phyloP scores from a whole-genome alignment of 805 yeast genomes.

The Saturnispora dispora region DNA sequence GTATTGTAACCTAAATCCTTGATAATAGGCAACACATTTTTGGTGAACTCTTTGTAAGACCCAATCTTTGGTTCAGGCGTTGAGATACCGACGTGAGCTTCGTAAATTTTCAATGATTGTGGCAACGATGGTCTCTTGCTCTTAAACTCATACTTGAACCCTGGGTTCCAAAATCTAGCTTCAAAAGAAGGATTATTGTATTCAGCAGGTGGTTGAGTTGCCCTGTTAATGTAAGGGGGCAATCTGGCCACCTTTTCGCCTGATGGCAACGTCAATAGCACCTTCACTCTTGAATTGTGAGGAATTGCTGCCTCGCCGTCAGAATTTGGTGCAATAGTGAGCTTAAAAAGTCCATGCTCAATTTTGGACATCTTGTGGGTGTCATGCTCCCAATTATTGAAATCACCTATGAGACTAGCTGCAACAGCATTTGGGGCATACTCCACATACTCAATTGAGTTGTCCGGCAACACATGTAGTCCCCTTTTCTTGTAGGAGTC shows the following conservation, averaged over 20 bases:
- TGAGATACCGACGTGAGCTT: conserved; percentile 93
- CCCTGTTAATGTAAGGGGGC: conserved; percentile 85
- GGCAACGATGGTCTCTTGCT: conserved; percentile 53
- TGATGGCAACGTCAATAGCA: conserved; percentile 52
- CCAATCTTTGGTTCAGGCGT: conserved; percentile 84
- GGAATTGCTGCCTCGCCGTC: conserved; percentile 56
- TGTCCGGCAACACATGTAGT: conserved; percentile 51
- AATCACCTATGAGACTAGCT: conserved; percentile 85
- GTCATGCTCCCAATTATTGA: conserved; percentile 70
- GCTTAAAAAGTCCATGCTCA: conserved; percentile 61
- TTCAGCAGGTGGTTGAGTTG: conserved; percentile 62
- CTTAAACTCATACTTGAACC: conserved; percentile 44
- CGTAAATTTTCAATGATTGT: conserved; percentile 65
- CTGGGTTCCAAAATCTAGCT: conserved; percentile 90
- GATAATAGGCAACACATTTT: conserved; percentile 73
- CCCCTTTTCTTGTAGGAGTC: conserved; percentile 73
- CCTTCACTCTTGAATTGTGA: conserved; percentile 73
- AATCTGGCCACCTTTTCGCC: conserved; percentile 71
- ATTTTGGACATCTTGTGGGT: conserved; percentile 50
- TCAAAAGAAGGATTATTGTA: conserved; percentile 50
- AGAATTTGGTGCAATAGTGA: conserved; percentile 44
- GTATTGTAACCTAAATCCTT: conserved; percentile 83
- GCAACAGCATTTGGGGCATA: conserved; percentile 83
- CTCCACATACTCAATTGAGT: conserved; percentile 57
- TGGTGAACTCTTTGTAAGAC: conserved; percentile 75